Conservation (phyloP, 140 eudicot genomes). For the Senecio squalidus region DNA sequence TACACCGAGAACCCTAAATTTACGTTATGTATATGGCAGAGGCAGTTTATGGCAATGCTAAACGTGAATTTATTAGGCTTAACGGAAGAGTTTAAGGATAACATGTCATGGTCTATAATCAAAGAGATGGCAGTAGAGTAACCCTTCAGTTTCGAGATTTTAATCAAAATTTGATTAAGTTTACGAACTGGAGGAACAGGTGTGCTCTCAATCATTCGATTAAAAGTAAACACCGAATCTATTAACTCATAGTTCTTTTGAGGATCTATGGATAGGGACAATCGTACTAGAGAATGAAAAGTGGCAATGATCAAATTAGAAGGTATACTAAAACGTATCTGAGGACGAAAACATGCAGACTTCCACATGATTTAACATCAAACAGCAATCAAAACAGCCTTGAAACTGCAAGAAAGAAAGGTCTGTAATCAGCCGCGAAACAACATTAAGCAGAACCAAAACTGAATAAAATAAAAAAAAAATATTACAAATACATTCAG, state of each 20-base stretch:
- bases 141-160: slow-evolving; percentile 27
- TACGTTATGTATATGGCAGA: slow-evolving; percentile 25
- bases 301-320: too few species aligned
- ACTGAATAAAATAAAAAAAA: too few species aligned
- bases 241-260: slow-evolving; percentile 12
- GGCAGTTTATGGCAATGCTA: slow-evolving; percentile 34
- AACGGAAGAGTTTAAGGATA: slow-evolving; percentile 15
- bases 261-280: neutral
- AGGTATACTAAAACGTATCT: too few species aligned
- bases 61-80: slow-evolving; percentile 30
- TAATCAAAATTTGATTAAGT: slow-evolving; percentile 20
- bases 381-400: too few species aligned
- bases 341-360: too few species aligned
- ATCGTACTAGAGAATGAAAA: too few species aligned
- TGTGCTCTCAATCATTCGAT: slow-evolving; percentile 10
- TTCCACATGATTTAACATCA: too few species aligned
- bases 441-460: too few species aligned
- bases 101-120: slow-evolving; percentile 17
- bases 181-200: slow-evolving; percentile 19
- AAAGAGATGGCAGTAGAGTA: slow-evolving; percentile 24
- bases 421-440: too few species aligned
- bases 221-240: slow-evolving; percentile 10
- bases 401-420: too few species aligned
- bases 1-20: slow-evolving; percentile 32
- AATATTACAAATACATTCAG: too few species aligned